A percentile compares a stretch with the other conserved stretches of the same genome.
Evolutionary conservation across 768 basidiomycete genomes (phyloP).

Genomic region (Rhodotorula kratochvilovae): DNA sequence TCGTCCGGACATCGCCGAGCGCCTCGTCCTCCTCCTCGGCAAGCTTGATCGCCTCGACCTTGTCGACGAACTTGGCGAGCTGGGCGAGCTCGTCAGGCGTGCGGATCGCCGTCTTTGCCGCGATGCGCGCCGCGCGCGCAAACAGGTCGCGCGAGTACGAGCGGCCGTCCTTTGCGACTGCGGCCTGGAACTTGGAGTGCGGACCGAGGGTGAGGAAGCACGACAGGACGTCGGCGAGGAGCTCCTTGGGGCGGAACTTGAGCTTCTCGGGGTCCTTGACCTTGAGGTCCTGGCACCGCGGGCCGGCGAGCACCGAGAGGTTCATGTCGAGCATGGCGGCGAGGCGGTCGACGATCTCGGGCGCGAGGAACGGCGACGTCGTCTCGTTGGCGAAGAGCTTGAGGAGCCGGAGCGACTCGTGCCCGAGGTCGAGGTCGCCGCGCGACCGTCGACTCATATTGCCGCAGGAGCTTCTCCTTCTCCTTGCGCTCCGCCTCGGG

Average conservation of each 20-base stretch:
- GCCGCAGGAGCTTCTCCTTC: slow-evolving; percentile 67
- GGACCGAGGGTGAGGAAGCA: slow-evolving; percentile 84
- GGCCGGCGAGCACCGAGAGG: slow-evolving; percentile 79
- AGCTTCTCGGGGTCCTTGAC: slow-evolving; percentile 83
- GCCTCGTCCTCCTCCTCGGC: slow-evolving; percentile 75
- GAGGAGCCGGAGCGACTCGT: slow-evolving; percentile 82
- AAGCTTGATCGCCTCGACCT: slow-evolving; percentile 78
- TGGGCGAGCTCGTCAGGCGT: slow-evolving; percentile 68
- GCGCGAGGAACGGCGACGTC: slow-evolving; percentile 86
- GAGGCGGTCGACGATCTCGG: slow-evolving; percentile 89
- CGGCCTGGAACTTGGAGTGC: slow-evolving; percentile 69
- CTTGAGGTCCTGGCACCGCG: slow-evolving; percentile 75
- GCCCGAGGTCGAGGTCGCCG: slow-evolving; percentile 77
- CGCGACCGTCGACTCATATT: slow-evolving; percentile 79
- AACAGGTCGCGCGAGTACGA: slow-evolving; percentile 84
- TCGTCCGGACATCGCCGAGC: slow-evolving; percentile 87
- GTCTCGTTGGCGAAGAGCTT: slow-evolving; percentile 89
- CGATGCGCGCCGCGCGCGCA: slow-evolving; percentile 67
- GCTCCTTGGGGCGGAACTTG: slow-evolving; percentile 74
- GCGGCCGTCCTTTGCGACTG: slow-evolving; percentile 88
- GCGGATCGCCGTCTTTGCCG: slow-evolving; percentile 63
- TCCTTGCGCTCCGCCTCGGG: slow-evolving; percentile 74
- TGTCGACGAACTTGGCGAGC: slow-evolving; percentile 65
- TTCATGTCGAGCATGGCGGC: slow-evolving; percentile 98
- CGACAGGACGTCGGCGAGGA: slow-evolving; percentile 80